phyloP scores from a whole-genome alignment of 331 rosid genomes.

The Ulmus americana region DNA sequence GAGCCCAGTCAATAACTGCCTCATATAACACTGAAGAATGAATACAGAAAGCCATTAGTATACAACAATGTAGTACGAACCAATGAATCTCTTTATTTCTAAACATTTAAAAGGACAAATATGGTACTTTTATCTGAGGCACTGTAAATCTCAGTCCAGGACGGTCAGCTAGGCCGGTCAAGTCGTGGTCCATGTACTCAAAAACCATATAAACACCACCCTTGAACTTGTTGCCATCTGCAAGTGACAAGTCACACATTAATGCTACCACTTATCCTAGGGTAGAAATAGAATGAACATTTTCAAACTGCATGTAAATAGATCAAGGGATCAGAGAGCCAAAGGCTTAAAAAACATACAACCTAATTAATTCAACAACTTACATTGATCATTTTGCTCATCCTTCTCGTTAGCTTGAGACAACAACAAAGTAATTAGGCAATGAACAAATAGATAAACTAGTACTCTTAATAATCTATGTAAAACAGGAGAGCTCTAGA shows the following conservation, averaged over 20 bases:
- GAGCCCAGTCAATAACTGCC: conserved; percentile 65
- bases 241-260: conserved; percentile 4
- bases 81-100: not conserved
- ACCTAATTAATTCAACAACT: conserved; percentile 8
- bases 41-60: not conserved
- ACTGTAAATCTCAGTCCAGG: conserved; percentile 74
- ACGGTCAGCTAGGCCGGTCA: conserved; percentile 72
- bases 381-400: conserved; percentile 64
- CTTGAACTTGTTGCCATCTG: conserved; percentile 58
- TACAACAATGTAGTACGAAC: not conserved
- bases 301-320: not conserved
- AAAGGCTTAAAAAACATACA: not conserved
- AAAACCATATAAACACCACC: conserved; percentile 82
- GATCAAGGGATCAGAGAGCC: conserved; percentile 5
- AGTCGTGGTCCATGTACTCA: conserved; percentile 84
- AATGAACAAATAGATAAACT: not conserved
- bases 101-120: not conserved
- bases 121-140: conserved; percentile 63
- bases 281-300: not conserved
- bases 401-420: conserved; percentile 56
- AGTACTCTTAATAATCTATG: not conserved
- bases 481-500: not conserved
- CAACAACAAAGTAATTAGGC: conserved; percentile 11
- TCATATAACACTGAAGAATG: conserved; percentile 59
- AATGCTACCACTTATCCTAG: not conserved